These are phyloP conservation scores for Lachnellula hyalina DNA, from an alignment of 2,329 filamentous ascomycete species.

Conservation along the genomic window DNA sequence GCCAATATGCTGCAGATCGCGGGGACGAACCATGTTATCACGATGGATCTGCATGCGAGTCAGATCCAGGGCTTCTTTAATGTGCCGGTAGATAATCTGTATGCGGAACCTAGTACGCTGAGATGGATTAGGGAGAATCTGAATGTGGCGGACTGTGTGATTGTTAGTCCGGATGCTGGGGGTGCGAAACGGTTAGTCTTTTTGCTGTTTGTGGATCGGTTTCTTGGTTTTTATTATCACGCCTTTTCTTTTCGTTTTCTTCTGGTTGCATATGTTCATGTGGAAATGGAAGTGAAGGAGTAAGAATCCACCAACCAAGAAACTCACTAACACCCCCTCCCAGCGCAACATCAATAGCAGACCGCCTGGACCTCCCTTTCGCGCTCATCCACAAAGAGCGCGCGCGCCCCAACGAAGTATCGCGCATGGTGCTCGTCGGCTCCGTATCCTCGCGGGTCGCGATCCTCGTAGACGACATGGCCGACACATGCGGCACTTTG, in stretches of 20 bases:
- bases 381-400: constrained; percentile 97
- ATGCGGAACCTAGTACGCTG: constrained; percentile 87
- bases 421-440: constrained; percentile 92
- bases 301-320: background rate
- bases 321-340: background rate
- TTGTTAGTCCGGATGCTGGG: constrained; percentile 91
- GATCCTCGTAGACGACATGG: constrained; percentile 97
- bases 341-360: constrained; percentile 85
- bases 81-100: constrained; percentile 69
- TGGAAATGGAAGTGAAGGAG: background rate
- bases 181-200: constrained; percentile 72
- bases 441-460: constrained; percentile 87
- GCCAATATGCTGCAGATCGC: constrained; percentile 97
- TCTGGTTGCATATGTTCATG: background rate
- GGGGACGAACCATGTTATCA: constrained; percentile 88
- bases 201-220: background rate
- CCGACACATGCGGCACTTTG: constrained; percentile 86
- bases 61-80: constrained; percentile 98
- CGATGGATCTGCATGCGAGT: constrained; percentile 90
- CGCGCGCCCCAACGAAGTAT: constrained; percentile 83
- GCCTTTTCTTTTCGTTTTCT: background rate
- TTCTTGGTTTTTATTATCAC: background rate
- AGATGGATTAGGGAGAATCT: constrained; percentile 89
- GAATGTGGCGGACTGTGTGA: constrained; percentile 75
- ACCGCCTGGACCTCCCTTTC: constrained; percentile 83